Percentiles rank a stretch among this genome's conserved stretches.
Evolutionary conservation across 2,329 filamentous ascomycete species (phyloP).

Genomic region (Diaporthe amygdali): DNA sequence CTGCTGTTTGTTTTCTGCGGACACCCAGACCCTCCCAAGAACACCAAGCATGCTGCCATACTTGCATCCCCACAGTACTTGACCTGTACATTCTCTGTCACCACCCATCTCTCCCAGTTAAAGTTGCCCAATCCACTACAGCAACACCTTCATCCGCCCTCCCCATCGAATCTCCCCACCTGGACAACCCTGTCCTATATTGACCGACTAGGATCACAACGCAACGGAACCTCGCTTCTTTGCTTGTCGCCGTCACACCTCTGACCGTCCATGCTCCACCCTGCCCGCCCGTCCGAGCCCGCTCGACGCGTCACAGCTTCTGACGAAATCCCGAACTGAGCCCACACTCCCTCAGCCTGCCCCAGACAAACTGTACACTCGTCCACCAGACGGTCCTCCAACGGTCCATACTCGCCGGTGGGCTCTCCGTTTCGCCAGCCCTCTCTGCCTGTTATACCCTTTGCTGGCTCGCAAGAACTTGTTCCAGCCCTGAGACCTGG

Average conservation of each 20-base stretch:
- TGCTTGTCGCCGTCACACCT: conserved; percentile 17
- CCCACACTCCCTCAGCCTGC: conserved; percentile 5
- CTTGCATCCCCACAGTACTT: not conserved
- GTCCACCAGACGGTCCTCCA: not conserved
- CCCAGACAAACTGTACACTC: not conserved
- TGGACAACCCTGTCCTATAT: not conserved
- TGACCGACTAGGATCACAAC: conserved; percentile 6
- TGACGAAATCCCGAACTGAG: conserved; percentile 13
- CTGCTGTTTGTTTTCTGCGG: not conserved
- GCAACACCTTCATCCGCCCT: not conserved
- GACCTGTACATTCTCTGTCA: not conserved
- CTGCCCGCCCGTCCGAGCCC: conserved; percentile 14
- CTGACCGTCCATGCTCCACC: conserved; percentile 15
- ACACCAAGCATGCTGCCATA: conserved; percentile 1
- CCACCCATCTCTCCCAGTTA: conserved; percentile 1
- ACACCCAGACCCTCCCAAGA: not conserved
- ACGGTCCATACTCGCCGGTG: conserved; percentile 1
- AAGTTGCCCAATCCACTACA: conserved; percentile 11
- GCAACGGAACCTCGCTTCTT: conserved; percentile 9
- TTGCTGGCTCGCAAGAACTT: conserved; percentile 4
- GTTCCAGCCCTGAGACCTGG: not conserved
- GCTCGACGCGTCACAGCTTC: conserved; percentile 12
- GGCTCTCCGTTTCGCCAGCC: conserved; percentile 6
- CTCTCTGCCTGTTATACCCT: conserved; percentile 6
- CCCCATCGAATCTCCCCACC: conserved; percentile 2